These are phyloP conservation scores for Aspergillus asperescens DNA, from an alignment of 495 filamentous ascomycete genomes.

Conservation along the genomic window DNA sequence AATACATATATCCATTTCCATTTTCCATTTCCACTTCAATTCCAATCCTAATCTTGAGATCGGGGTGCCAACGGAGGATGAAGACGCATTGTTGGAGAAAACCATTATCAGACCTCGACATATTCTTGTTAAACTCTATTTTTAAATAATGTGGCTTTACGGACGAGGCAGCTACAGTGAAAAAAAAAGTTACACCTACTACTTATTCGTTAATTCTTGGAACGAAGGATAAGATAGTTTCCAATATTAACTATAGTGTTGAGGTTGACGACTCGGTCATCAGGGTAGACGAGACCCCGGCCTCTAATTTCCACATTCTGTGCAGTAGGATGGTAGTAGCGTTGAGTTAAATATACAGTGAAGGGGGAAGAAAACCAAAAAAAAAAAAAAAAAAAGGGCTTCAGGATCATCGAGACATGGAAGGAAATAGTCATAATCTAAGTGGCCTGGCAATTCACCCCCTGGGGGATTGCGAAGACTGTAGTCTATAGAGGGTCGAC, in stretches of 20 bases:
- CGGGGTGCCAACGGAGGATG: no score
- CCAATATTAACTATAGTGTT: not conserved
- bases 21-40: no score
- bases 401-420: constrained; percentile 12
- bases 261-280: not conserved
- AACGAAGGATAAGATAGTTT: not conserved
- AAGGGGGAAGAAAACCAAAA: constrained; percentile 1
- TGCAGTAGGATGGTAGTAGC: not conserved
- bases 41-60: no score
- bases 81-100: no score
- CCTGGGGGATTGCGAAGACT: not conserved
- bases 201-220: no score
- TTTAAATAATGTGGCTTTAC: no score
- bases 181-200: no score
- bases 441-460: constrained; percentile 17
- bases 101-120: no score
- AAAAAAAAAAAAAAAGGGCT: not conserved
- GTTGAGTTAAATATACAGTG: constrained; percentile 5
- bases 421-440: constrained; percentile 18
- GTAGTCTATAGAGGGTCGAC: constrained; percentile 7
- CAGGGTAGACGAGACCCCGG: not conserved
- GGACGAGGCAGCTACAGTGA: no score
- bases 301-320: not conserved
- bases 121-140: no score
- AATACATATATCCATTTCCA: no score